Base-by-base conservation (phyloP, 345 rosid genomes). In the Euphorbia peplus region DNA sequence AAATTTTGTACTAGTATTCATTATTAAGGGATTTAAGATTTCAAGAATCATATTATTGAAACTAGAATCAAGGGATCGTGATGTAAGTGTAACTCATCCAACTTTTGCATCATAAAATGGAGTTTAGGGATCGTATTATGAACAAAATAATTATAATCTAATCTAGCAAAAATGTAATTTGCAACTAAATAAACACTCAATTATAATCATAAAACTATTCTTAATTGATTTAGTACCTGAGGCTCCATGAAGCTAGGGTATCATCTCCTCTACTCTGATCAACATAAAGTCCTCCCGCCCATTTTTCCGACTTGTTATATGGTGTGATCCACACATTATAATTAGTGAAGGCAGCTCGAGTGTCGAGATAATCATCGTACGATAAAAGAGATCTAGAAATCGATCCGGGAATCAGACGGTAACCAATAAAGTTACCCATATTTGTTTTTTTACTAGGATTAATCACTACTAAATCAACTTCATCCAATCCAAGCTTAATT, bases 251-350 rank as follows among this genome's bases (percentile, higher is more conserved):
- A 22, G 86, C 84, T 67, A 89, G 83, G 13, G 88, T 89, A 24
- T 91, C 96, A 3, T 89, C 91, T 3, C 97, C 96, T 4, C 67
- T 83, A 77, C 90, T 91, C 74, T 84, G 60, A 64, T 89, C 93
- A 8, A 84, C 74, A 11, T 82, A 89, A 68, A 82, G 84, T 29
- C 96, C 97, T 62, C 86, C 92, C 0, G 90, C 89, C 97, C 97
- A 91, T 72, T 85, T 83, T 82, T 91, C 93, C 3, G 89, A 86
- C 84, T 77, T 83, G 82, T 89, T 85, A 76, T 89, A 85, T 21
- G 90, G 88, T 4, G 96, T 89, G 21, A 84, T 88, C 93, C 96
- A 91, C 58, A 86, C 70, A 58, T 90, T 90, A 59, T 84, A 86
- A 16, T 83, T 81, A 0, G 87, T 84, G 58, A 86, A 86, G 26